Conservation (phyloP, 805 yeast genomes). For the Yamadazyma insecticola region DNA sequence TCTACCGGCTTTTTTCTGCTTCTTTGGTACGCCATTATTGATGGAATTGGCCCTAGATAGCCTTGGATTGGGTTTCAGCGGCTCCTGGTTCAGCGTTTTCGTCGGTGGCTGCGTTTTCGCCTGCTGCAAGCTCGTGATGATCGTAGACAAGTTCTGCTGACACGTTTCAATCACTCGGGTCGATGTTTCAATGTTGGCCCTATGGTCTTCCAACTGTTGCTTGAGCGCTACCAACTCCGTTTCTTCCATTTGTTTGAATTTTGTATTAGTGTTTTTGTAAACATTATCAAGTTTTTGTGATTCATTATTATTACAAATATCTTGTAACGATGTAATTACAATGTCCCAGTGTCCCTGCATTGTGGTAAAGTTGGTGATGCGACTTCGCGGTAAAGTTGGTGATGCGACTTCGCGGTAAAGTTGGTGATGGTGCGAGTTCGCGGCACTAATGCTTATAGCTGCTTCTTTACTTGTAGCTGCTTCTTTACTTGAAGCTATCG, state of each 20-base stretch:
- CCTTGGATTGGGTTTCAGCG: slow-evolving; percentile 7
- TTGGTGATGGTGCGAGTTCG: no score
- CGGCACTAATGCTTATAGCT: no score
- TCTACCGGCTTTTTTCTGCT: slow-evolving; percentile 31
- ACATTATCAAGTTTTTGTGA: slow-evolving; percentile 44
- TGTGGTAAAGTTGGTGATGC: background rate
- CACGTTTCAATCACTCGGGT: slow-evolving; percentile 33
- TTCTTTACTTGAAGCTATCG: slow-evolving; percentile 3
- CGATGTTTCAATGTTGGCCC: slow-evolving; percentile 53
- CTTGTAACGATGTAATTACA: slow-evolving; percentile 63
- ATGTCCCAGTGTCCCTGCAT: slow-evolving; percentile 49
- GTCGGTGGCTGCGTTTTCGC: slow-evolving; percentile 6
- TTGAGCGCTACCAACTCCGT: slow-evolving; percentile 38
- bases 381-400: background rate
- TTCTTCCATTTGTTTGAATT: slow-evolving; percentile 24
- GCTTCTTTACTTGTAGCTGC: no score
- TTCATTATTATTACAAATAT: slow-evolving; percentile 60
- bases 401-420: background rate
- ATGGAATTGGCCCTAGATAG: slow-evolving; percentile 4
- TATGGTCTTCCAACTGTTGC: slow-evolving; percentile 46
- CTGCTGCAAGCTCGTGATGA: slow-evolving; percentile 31
- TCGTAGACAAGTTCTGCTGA: slow-evolving; percentile 42
- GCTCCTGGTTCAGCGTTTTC: no score
- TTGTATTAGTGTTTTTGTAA: slow-evolving; percentile 15
- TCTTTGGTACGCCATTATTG: no score